Evolutionary conservation across 164 flowering plant genomes (phyloP).

Genomic region (Vitis amurensis): DNA sequence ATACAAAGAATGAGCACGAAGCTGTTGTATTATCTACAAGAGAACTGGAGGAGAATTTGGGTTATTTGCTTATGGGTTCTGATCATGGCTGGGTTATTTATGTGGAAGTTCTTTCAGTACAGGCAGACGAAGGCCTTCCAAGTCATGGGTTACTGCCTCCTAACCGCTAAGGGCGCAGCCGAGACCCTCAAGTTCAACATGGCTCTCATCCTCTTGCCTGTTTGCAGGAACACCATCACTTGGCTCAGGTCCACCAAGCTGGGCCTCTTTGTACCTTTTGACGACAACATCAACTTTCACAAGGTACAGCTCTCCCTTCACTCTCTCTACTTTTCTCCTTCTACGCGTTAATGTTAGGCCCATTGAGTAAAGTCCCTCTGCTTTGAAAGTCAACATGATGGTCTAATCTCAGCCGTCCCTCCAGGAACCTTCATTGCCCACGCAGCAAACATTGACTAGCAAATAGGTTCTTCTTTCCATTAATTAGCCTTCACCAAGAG

Average conservation of each 20-base stretch:
- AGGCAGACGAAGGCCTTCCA: constrained; percentile 62
- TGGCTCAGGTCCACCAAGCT: constrained; percentile 85
- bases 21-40: constrained; percentile 58
- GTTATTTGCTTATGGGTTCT: constrained; percentile 75
- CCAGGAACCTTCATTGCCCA: neutral
- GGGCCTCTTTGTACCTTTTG: constrained; percentile 67
- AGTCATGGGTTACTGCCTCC: constrained; percentile 92
- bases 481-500: neutral
- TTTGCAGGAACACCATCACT: constrained; percentile 92
- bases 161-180: constrained; percentile 93
- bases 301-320: constrained; percentile 50
- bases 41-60: constrained; percentile 94
- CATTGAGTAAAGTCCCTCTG: neutral
- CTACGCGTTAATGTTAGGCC: constrained; percentile 13
- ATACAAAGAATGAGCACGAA: constrained; percentile 50
- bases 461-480: neutral
- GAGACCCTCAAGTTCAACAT: constrained; percentile 95
- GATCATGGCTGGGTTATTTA: constrained; percentile 70
- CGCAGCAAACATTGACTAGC: constrained; percentile 13
- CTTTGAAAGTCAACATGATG: constrained; percentile 2
- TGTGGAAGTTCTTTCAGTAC: constrained; percentile 88
- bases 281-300: constrained; percentile 97
- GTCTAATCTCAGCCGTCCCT: constrained; percentile 5
- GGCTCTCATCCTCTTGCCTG: constrained; percentile 92
- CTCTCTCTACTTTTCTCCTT: constrained; percentile 14